Conservation (phyloP, 2,329 filamentous ascomycete species). For the Colletotrichum acutatum region DNA sequence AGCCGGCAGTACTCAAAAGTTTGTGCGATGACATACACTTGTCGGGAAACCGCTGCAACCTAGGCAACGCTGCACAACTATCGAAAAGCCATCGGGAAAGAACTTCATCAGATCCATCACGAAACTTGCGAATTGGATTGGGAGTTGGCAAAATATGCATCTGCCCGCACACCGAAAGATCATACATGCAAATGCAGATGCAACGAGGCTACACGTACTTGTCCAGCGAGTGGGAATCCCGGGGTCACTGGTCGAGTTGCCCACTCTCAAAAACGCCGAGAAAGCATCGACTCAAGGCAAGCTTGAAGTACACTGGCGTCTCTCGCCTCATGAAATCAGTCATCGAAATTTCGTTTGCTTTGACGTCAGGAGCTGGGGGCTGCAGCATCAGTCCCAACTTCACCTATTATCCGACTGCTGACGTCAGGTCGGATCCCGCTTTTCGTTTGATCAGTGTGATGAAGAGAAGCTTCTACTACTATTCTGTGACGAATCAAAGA, state of each 20-base stretch:
- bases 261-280: neutral
- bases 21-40: neutral
- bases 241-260: neutral
- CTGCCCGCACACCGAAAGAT: neutral
- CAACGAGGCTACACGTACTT: neutral
- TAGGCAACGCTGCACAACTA: neutral
- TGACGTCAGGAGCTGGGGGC: neutral
- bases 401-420: neutral
- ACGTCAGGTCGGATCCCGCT: neutral
- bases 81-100: neutral
- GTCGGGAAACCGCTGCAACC: neutral
- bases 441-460: neutral
- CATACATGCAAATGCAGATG: neutral
- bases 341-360: neutral
- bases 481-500: neutral
- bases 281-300: neutral
- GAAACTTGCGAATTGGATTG: rapidly evolving
- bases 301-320: neutral
- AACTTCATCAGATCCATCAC: neutral
- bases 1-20: neutral
- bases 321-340: neutral
- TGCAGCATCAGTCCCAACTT: neutral
- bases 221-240: neutral
- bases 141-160: neutral
- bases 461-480: neutral